phyloP scores from a whole-genome alignment of 2,329 filamentous ascomycete species.

The Fusarium newnesense region DNA sequence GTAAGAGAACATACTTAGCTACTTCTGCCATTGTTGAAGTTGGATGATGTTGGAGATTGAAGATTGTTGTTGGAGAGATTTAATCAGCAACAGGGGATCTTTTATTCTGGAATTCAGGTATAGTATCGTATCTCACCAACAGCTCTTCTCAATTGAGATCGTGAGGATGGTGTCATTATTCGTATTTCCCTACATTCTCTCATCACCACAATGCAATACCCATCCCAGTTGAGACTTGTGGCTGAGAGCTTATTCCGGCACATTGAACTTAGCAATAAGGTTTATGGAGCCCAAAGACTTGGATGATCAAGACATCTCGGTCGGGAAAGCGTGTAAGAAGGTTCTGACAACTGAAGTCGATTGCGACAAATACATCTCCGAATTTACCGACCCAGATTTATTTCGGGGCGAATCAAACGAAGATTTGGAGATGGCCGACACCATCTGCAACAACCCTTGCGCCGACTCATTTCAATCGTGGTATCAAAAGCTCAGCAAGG shows the following conservation, averaged over 20 bases:
- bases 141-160: no score
- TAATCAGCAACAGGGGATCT: no score
- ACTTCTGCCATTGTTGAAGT: background rate
- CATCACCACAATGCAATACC: no score
- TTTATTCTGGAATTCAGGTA: no score
- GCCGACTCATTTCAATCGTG: background rate
- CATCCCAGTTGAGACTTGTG: no score
- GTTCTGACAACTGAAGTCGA: background rate
- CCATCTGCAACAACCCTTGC: background rate
- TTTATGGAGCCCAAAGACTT: background rate
- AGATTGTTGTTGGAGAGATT: no score
- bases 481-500: background rate
- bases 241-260: no score
- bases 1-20: background rate
- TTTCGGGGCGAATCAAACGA: background rate
- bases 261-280: no score
- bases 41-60: no score
- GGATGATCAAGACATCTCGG: background rate
- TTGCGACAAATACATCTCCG: background rate
- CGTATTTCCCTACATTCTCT: no score
- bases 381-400: background rate
- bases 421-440: background rate
- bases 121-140: no score
- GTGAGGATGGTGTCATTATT: no score
- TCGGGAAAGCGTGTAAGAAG: background rate